Evolutionary conservation across 2,329 filamentous ascomycete species (phyloP).

Genomic region (Mariannaea elegans): DNA sequence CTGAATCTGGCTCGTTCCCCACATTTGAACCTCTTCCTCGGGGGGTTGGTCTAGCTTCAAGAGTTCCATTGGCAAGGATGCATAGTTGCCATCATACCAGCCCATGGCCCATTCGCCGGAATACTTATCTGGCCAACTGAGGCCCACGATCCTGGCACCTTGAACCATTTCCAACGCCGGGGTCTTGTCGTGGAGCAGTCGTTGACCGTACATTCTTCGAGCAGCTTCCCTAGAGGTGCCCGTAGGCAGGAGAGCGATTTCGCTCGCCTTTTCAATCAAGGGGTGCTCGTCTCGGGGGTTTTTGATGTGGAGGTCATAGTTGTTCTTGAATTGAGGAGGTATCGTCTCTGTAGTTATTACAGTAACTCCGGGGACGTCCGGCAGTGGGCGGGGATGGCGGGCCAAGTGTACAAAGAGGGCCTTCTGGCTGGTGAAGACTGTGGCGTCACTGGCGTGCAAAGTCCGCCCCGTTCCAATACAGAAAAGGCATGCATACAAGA

Average conservation of each 20-base stretch:
- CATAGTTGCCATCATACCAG: constrained; percentile 63
- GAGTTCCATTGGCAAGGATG: constrained; percentile 59
- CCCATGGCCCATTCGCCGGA: constrained; percentile 66
- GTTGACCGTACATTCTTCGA: constrained; percentile 57
- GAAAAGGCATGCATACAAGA: constrained; percentile 64
- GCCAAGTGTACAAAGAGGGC: constrained; percentile 63
- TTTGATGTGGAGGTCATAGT: constrained; percentile 63
- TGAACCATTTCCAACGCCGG: constrained; percentile 56
- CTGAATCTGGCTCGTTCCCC: constrained; percentile 56
- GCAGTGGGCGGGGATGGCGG: constrained; percentile 63
- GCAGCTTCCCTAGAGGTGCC: constrained; percentile 57
- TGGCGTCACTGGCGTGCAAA: constrained; percentile 62
- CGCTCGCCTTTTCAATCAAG: constrained; percentile 50
- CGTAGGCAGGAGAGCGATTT: constrained; percentile 54
- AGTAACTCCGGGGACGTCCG: constrained; percentile 56
- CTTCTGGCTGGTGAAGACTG: constrained; percentile 63
- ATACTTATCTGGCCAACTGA: constrained; percentile 61
- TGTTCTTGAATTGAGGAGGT: constrained; percentile 52
- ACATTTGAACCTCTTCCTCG: constrained; percentile 55
- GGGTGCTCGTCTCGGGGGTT: constrained; percentile 51
- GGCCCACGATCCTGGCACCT: constrained; percentile 59
- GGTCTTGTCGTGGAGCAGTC: constrained; percentile 55
- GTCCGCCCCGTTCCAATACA: constrained; percentile 61
- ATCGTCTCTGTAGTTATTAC: constrained; percentile 57
- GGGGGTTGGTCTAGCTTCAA: constrained; percentile 59